Conservation (phyloP, 2,329 filamentous ascomycete species). For the Saccharata proteae region DNA sequence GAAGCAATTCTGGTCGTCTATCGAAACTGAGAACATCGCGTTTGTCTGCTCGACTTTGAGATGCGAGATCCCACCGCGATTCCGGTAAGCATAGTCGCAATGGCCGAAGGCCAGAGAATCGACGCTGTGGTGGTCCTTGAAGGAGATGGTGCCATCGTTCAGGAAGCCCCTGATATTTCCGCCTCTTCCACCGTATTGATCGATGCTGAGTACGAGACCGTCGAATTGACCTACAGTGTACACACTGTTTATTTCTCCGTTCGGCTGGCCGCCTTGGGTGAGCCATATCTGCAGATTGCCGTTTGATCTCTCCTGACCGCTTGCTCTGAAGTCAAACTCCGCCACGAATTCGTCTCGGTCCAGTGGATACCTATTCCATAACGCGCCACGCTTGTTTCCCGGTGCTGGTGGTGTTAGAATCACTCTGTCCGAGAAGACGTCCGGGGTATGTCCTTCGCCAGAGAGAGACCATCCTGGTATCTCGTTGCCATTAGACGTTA, state of each 20-base stretch:
- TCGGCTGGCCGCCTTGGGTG: conserved; percentile 52
- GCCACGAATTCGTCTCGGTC: conserved; percentile 63
- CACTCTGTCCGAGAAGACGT: conserved; percentile 72
- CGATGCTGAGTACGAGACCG: conserved; percentile 76
- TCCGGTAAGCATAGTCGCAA: conserved; percentile 83
- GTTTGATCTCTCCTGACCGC: conserved; percentile 69
- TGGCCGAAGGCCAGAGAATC: conserved; percentile 87
- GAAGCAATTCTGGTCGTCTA: conserved; percentile 77
- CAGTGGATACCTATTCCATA: conserved; percentile 59
- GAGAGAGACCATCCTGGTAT: conserved; percentile 45
- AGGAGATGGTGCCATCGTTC: conserved; percentile 80
- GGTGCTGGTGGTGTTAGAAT: conserved; percentile 83
- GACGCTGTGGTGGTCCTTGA: conserved; percentile 60
- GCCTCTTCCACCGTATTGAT: conserved; percentile 64
- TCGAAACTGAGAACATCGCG: conserved; percentile 58
- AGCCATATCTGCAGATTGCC: conserved; percentile 96
- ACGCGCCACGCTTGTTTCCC: conserved; percentile 69
- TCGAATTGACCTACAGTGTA: conserved; percentile 81
- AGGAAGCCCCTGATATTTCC: conserved; percentile 85
- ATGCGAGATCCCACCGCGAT: conserved; percentile 72
- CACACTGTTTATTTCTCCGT: conserved; percentile 61
- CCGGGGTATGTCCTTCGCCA: conserved; percentile 43
- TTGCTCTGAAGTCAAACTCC: conserved; percentile 78
- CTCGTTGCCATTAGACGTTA: conserved; percentile 48
- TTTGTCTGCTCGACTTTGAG: conserved; percentile 60